Evolutionary conservation across 2,329 filamentous ascomycete species (phyloP), one percentile per base, ranked within the genome.

Genomic region (Talaromyces pinophilus): DNA sequence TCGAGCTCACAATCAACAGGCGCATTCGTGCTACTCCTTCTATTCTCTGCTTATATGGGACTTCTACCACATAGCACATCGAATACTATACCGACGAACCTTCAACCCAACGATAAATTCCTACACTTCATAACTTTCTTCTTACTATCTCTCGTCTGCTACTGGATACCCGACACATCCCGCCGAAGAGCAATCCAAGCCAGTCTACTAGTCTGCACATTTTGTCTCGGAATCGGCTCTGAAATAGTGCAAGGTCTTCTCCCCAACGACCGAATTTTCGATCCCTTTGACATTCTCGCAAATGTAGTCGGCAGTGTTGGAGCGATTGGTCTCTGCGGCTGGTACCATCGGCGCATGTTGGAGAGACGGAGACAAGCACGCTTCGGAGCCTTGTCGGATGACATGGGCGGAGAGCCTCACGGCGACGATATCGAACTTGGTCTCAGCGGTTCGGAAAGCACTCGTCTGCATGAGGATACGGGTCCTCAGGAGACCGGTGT

Each of bases 341-440:
- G 92, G 91, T 99, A 99, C 77, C 95, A 99, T 80, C 90, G 91
- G 75, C 90, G 95, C 67, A 98, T 98, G 93, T 82, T 98, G 46
- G 94, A 98, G 78, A 86, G 95, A 69, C 92, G 91, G 76, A 86
- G 93, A 67, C 83, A 87, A 73, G 87, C 87, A 64, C 91, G 91
- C 74, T 86, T 87, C 62, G 96, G 96, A 63, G 84, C 86, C 6
- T 85, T 96, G 5, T 86, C 90, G 35, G 77, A 78, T 5, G 82
- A 80, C 25, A 78, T 77, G 19, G 74, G 74, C 50, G 80, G 35
- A 1, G 79, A 77, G 2, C 44, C 17, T 52, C 54, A 52, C 15
- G 50, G 50, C 11, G 78, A 78, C 15, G 91, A 97, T 76, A 79
- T 97, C 15, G 93, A 97, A 80, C 85, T 97, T 6, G 92, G 91